Percentiles rank a stretch among this genome's conserved stretches.
These are phyloP conservation scores for Prunus padus DNA, from an alignment of 306 rosid genomes.

Conservation along the genomic window DNA sequence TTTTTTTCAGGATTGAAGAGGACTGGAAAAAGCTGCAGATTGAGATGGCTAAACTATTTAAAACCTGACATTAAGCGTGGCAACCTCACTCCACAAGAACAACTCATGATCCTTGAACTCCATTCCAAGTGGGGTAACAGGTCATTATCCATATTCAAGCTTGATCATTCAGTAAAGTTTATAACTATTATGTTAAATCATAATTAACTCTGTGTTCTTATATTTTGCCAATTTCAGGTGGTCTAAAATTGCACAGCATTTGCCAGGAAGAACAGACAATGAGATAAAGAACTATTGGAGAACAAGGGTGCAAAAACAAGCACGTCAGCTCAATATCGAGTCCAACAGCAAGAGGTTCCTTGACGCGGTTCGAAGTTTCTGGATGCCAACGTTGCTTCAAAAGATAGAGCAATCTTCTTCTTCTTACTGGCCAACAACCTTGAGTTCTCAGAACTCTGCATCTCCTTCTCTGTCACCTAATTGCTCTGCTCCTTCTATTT, in stretches of 20 bases:
- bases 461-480: constrained; percentile 12
- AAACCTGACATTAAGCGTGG: constrained; percentile 97
- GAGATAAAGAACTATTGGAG: constrained; percentile 95
- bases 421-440: constrained; percentile 32
- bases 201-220: background rate
- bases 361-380: constrained; percentile 67
- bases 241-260: constrained; percentile 88
- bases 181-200: background rate
- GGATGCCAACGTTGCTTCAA: constrained; percentile 78
- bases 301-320: constrained; percentile 88
- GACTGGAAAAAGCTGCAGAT: constrained; percentile 94
- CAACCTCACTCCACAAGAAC: constrained; percentile 88
- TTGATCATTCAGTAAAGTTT: background rate
- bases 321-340: constrained; percentile 78
- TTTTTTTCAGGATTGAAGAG: constrained; percentile 80
- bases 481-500: constrained; percentile 24
- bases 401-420: constrained; percentile 61
- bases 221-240: constrained; percentile 41
- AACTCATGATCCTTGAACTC: constrained; percentile 84
- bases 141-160: constrained; percentile 28
- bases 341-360: constrained; percentile 74
- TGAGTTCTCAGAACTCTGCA: constrained; percentile 32
- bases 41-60: constrained; percentile 90
- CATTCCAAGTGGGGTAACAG: constrained; percentile 95
- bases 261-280: constrained; percentile 93